Base-by-base conservation (phyloP, 495 filamentous ascomycete species). In the Penicillium goetzii region DNA sequence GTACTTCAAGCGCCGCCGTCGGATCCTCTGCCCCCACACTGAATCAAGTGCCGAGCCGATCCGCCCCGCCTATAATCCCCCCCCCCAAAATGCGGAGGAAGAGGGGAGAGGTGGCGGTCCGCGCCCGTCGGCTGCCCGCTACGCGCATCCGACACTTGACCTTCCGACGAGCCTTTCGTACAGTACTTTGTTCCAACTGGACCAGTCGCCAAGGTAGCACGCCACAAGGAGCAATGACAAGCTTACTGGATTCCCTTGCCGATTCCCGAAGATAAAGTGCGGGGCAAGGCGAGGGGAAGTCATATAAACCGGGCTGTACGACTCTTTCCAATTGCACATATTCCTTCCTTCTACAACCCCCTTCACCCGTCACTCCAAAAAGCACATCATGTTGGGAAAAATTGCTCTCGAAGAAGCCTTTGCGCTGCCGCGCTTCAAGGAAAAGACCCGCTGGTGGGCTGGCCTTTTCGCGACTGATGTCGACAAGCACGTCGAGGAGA, bases 341-440 rank as follows among this genome's bases (percentile, higher is more conserved):
- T 30, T 28, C n/a, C 36, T 34, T 4, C 33, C 30, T 43, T n/a
- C 25, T 25, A 32, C 28, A 4, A 11, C 19, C 17, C 11, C 30
- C 36, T 4, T 15, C n/a, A 7, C 23, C 32, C n/a, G 2, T 51
- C 56, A 28, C 33, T 28, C 45, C 23, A 47, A 54, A 53, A 66
- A 26, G 34, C 14, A 33, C 61, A 80, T 55, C 26, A 84, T 84
- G 82, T 72, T 82, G 23, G 80, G 80, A 52, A 84, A 84, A 56
- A 78, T 84, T 58, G 78, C 80, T 15, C 77, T 84, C 25, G 82
- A 84, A 69, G 82, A 84, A 71, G 80, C 80, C 52, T 84, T 80
- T 47, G 78, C 76, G 52, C 74, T 84, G 8, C 80, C 82, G 21
- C 73, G 78, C 30, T 80, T 80, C 64, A 60, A 76, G 21, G 80